A percentile compares a stretch with the other conserved stretches of the same genome.
Conservation (phyloP, 106 monocot genomes). For the Posidonia australis region DNA sequence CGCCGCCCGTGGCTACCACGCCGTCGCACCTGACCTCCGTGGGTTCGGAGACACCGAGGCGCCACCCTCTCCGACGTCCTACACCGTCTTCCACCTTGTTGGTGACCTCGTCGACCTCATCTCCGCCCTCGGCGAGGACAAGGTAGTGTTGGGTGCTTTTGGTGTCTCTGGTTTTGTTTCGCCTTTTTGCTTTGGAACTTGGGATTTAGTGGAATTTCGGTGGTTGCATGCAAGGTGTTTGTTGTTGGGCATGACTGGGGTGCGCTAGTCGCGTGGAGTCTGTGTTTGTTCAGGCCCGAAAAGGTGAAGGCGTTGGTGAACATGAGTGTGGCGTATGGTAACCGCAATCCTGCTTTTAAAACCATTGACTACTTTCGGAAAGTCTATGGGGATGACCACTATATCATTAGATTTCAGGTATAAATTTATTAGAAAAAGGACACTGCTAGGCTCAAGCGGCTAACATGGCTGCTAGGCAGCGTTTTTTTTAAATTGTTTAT, state of each 20-base stretch:
- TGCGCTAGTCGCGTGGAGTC: background rate
- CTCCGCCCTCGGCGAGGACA: conserved; percentile 19
- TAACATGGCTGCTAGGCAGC: too few relatives aligned
- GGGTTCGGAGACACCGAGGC: conserved; percentile 42
- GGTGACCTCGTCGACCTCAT: conserved; percentile 41
- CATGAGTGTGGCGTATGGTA: background rate
- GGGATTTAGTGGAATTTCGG: background rate
- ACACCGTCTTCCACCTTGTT: conserved; percentile 33
- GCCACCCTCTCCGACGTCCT: conserved; percentile 8
- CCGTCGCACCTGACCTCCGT: conserved; percentile 52
- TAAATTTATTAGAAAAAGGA: background rate
- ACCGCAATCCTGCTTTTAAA: background rate
- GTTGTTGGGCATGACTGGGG: conserved; percentile 5
- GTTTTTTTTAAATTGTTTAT: too few relatives aligned
- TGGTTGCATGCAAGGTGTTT: conserved; percentile 1
- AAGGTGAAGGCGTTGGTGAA: conserved; percentile 7
- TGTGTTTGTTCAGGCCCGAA: background rate
- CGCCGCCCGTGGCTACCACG: conserved; percentile 34
- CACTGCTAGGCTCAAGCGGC: too few relatives aligned
- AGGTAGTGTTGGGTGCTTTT: conserved; percentile 1
- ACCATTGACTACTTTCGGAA: background rate
- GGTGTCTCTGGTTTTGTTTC: too few relatives aligned
- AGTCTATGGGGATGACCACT: conserved; percentile 2
- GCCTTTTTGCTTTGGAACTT: too few relatives aligned
- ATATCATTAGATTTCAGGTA: conserved; percentile 2